These are phyloP conservation scores for Besnoitia besnoiti DNA, from an alignment of 169 alveolate species.

Conservation along the genomic window DNA sequence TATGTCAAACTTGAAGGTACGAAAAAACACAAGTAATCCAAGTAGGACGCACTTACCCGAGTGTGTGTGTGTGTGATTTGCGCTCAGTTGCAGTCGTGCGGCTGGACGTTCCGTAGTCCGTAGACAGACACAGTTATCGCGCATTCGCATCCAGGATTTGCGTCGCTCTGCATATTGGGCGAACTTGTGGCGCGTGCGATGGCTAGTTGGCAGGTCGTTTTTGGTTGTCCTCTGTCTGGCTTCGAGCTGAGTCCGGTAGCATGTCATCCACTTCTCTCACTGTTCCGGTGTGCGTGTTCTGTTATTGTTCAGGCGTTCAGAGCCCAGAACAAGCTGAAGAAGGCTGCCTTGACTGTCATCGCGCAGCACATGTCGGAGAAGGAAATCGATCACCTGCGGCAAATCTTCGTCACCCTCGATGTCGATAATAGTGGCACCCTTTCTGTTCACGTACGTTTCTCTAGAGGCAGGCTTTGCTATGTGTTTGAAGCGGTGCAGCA, in stretches of 20 bases:
- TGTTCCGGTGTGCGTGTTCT: neutral
- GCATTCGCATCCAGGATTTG: too few species aligned
- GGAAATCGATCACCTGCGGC: conserved; percentile 73
- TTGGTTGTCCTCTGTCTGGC: too few species aligned
- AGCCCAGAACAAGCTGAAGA: conserved; percentile 80
- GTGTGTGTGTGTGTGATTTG: neutral
- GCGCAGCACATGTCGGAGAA: conserved; percentile 81
- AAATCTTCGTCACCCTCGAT: conserved; percentile 74
- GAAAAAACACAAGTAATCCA: neutral
- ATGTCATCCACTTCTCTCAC: neutral
- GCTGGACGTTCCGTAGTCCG: neutral
- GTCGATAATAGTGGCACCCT: conserved; percentile 78
- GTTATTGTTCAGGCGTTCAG: conserved; percentile 71
- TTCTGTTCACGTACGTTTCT: conserved; percentile 70
- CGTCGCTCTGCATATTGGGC: too few species aligned
- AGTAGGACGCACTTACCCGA: neutral
- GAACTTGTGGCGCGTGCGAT: too few species aligned
- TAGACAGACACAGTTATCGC: too few species aligned
- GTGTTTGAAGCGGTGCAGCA: too few species aligned
- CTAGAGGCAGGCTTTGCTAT: too few species aligned
- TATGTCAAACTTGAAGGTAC: conserved; percentile 64
- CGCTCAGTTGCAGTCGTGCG: neutral
- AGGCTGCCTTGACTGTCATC: conserved; percentile 82
- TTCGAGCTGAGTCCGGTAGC: too few species aligned
- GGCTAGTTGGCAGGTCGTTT: too few species aligned